Base-by-base conservation (phyloP, 169 alveolate species). In the Cryptosporidium viatorum region DNA sequence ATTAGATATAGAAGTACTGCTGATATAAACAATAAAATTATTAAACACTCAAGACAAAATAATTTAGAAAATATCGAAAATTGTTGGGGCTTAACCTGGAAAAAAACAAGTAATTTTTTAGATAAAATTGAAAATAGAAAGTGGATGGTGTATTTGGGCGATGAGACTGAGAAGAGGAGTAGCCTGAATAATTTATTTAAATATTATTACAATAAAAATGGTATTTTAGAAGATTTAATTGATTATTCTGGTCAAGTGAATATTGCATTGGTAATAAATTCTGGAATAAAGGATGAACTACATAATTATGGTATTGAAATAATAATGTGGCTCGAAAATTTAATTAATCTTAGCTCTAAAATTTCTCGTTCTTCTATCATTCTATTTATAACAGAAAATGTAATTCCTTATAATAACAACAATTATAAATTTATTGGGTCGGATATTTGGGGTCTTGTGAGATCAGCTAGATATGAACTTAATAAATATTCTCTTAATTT, bases 361-460 rank as follows among this genome's bases (percentile, higher is more conserved):
- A 26, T 41, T 33, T 33, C 86, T 31, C 29, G 16, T 3, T 18
- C 59, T 33, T 51, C 48, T 6, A 16, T 23, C 12, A 26, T 73
- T 23, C 21, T 73, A 12, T 73, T 73, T 37, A 73, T 73, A 5
- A 73, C 86, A 52, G 86, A 52, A 52, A 55, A 55, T n/a, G 12
- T 60, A 31, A 55, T 73, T 37, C 55, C 86, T n/a, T 33, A 52
- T 73, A 16, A 18, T 33, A 52, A 23, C 0, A 14, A 35, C 6
- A 52, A 73, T 35, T 7, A 39, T 31, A 73, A 39, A 12, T n/a
- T 73, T 37, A 52, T 21, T 52, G 86, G 89, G 12, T 80, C 89
- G 4, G 89, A 80, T 62, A 29, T 80, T 48, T 80, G 89, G 89
- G 89, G 89, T 7, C 48, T 80, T 43, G 67, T 80, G 16, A 69